These are phyloP conservation scores for Primulina huaijiensis DNA, from an alignment of 257 asterid species.

Conservation along the genomic window DNA sequence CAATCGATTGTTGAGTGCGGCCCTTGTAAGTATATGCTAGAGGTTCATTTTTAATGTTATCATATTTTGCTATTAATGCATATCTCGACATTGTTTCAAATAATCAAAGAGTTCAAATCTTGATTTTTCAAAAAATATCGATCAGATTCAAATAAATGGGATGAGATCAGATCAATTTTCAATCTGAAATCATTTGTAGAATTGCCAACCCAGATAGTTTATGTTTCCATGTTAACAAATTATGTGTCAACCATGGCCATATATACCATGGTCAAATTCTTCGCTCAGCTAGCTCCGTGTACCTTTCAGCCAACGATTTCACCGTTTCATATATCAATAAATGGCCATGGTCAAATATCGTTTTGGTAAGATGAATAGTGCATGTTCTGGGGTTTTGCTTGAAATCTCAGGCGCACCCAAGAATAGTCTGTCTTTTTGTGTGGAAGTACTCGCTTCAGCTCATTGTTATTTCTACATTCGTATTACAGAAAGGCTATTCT, in stretches of 20 bases:
- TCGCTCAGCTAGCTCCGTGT: constrained; percentile 39
- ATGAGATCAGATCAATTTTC: no score
- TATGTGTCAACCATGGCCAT: constrained; percentile 55
- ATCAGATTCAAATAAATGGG: no score
- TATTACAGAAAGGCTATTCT: constrained; percentile 38
- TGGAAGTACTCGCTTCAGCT: constrained; percentile 68
- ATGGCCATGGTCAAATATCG: constrained; percentile 50
- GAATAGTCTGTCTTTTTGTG: constrained; percentile 35
- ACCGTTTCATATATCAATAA: constrained; percentile 30
- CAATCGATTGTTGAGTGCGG: constrained; percentile 34
- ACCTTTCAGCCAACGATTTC: constrained; percentile 22
- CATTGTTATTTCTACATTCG: constrained; percentile 45
- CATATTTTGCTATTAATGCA: no score
- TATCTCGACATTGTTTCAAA: no score
- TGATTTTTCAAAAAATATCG: no score
- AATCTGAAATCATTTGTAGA: no score
- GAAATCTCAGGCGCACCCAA: constrained; percentile 31
- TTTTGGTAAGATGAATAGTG: constrained; percentile 50
- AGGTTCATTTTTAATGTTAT: neutral
- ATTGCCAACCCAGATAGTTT: no score
- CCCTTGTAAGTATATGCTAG: constrained; percentile 53
- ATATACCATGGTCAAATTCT: no score
- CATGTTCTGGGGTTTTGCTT: constrained; percentile 52
- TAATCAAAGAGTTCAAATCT: no score
- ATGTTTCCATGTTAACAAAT: constrained; percentile 35